phyloP scores from a whole-genome alignment of 768 basidiomycete genomes.

The Lactarius trivialis region DNA sequence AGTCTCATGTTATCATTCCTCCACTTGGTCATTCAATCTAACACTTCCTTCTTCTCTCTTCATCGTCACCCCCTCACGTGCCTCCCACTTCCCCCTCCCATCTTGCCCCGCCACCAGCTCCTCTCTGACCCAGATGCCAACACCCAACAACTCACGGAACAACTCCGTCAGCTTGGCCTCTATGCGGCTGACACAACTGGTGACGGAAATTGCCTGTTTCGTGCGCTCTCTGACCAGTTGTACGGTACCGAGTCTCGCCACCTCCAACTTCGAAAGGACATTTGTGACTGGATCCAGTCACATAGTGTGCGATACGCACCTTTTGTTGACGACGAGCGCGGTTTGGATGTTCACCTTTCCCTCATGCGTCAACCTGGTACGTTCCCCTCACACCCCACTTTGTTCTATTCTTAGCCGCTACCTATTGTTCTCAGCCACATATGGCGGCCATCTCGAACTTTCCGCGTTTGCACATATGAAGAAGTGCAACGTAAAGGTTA shows the following conservation, averaged over 20 bases:
- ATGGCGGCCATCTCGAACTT: conserved; percentile 91
- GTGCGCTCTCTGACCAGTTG: conserved; percentile 83
- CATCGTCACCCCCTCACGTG: conserved; percentile 5
- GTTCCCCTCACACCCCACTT: conserved; percentile 24
- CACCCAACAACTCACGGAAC: conserved; percentile 58
- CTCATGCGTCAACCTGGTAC: conserved; percentile 76
- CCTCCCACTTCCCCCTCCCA: conserved; percentile 5
- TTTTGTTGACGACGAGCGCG: conserved; percentile 83
- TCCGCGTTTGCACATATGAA: conserved; percentile 84
- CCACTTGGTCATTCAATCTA: not conserved
- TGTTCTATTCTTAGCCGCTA: conserved; percentile 20
- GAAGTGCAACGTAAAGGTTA: conserved; percentile 77
- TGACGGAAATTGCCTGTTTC: conserved; percentile 92
- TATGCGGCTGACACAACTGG: conserved; percentile 85
- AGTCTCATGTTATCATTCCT: conserved; percentile 26
- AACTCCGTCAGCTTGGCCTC: conserved; percentile 71
- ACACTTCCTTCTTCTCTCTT: not conserved
- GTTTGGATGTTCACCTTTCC: conserved; percentile 60
- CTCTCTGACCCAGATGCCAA: conserved; percentile 56
- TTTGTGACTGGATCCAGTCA: conserved; percentile 75
- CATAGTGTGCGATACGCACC: conserved; percentile 72
- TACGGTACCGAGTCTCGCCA: conserved; percentile 71
- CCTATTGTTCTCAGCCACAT: conserved; percentile 51
- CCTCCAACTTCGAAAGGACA: conserved; percentile 57
- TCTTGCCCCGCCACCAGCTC: conserved; percentile 28